Evolutionary conservation across 495 filamentous ascomycete genomes (phyloP).

Genomic region (Pyrenula aspistea): DNA sequence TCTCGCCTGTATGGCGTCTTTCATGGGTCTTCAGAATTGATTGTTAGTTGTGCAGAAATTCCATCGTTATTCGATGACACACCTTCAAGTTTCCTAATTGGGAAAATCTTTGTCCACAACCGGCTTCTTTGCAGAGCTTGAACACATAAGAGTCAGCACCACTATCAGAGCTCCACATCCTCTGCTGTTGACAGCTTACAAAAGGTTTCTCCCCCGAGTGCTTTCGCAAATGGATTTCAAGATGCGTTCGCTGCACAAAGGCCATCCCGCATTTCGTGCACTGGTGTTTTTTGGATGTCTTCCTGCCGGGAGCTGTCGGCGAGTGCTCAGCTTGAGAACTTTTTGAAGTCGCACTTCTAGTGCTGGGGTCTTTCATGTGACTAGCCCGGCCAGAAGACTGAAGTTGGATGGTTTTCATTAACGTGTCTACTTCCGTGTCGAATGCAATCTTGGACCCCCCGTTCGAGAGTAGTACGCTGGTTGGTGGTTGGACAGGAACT

Average conservation of each 20-base stretch:
- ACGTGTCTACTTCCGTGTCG: constrained; percentile 72
- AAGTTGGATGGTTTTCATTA: constrained; percentile 86
- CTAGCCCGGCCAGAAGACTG: constrained; percentile 30
- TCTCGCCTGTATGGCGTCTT: constrained; percentile 76
- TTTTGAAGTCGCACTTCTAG: background rate
- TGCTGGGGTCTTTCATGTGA: constrained; percentile 2
- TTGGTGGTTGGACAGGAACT: constrained; percentile 1
- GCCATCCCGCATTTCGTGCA: constrained; percentile 53
- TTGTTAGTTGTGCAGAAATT: background rate
- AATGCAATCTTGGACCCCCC: constrained; percentile 40
- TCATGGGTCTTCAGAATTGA: constrained; percentile 59
- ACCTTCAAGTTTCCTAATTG: constrained; percentile 86
- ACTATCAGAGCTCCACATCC: too few relatives aligned
- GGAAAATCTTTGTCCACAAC: constrained; percentile 72
- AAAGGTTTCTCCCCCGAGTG: constrained; percentile 90
- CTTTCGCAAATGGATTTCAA: constrained; percentile 81
- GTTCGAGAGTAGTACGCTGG: background rate
- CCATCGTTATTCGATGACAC: constrained; percentile 15
- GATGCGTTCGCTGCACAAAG: constrained; percentile 86
- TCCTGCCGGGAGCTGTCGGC: background rate
- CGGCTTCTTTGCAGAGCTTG: constrained; percentile 60
- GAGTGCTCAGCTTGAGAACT: background rate
- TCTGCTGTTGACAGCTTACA: constrained; percentile 38
- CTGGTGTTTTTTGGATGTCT: constrained; percentile 1
- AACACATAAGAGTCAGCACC: too few relatives aligned